Evolutionary conservation across 2,329 filamentous ascomycete genomes (phyloP).

Genomic region (Botrytis galanthina): DNA sequence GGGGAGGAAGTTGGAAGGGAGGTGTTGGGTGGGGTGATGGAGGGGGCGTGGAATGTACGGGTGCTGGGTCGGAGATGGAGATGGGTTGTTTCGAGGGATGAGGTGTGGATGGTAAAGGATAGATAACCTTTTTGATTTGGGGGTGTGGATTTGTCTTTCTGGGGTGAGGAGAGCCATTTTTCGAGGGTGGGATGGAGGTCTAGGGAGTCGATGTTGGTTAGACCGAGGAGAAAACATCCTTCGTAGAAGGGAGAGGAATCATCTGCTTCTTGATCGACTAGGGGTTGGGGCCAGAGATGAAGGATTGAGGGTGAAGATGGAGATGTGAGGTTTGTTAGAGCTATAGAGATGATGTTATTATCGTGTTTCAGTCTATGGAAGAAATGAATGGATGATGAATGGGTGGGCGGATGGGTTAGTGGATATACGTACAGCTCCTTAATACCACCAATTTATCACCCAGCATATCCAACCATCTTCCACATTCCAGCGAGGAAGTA

Average conservation of each 20-base stretch:
- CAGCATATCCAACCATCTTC: not conserved
- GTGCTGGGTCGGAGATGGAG: not conserved
- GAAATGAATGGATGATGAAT: not conserved
- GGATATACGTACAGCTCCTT: not conserved
- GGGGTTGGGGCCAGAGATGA: not conserved
- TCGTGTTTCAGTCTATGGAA: not conserved
- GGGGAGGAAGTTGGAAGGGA: not conserved
- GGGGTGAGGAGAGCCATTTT: not conserved
- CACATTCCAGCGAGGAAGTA: slow-evolving; percentile 22
- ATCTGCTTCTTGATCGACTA: not conserved
- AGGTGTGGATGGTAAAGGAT: not conserved
- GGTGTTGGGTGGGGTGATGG: not conserved
- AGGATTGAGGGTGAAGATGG: not conserved
- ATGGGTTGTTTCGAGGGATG: not conserved
- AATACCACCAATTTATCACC: not conserved
- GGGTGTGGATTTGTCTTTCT: not conserved
- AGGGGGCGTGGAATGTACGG: not conserved
- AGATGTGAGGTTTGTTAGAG: not conserved
- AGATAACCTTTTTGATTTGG: not conserved
- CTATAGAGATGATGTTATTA: not conserved
- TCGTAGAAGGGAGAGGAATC: not conserved
- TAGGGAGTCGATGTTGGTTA: not conserved
- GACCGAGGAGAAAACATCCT: not conserved
- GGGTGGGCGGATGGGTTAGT: not conserved
- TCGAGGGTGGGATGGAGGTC: not conserved